Evolutionary conservation across 805 yeast genomes (phyloP).

Genomic region (Yamadazyma phyllophila): DNA sequence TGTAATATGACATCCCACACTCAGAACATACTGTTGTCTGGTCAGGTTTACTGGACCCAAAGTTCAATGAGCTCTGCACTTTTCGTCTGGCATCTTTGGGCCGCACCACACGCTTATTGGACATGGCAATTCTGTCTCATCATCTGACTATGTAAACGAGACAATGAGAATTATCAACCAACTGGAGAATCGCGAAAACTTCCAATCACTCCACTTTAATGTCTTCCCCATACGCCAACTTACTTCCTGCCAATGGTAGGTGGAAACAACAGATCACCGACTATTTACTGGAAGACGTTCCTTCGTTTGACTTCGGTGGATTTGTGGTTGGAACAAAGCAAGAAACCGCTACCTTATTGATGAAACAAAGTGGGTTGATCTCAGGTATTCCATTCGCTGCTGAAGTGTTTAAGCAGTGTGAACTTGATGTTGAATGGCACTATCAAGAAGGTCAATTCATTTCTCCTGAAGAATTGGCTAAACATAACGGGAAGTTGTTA

Average conservation of each 20-base stretch:
- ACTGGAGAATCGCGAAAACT: slow-evolving; percentile 2
- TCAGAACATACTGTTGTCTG: slow-evolving; percentile 36
- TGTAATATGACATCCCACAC: slow-evolving; percentile 55
- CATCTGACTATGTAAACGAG: no score
- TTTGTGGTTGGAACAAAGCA: slow-evolving; percentile 80
- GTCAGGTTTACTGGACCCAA: slow-evolving; percentile 7
- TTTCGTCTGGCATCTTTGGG: slow-evolving; percentile 1
- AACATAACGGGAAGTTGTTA: slow-evolving; percentile 51
- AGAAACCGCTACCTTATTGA: slow-evolving; percentile 73
- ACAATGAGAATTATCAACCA: no score
- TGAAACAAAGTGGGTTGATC: slow-evolving; percentile 77
- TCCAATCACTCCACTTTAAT: slow-evolving; percentile 1
- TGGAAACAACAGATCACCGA: slow-evolving; percentile 80
- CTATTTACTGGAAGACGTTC: slow-evolving; percentile 86
- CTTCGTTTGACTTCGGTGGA: slow-evolving; percentile 93
- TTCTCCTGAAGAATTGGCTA: slow-evolving; percentile 41
- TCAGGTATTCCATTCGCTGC: slow-evolving; percentile 88
- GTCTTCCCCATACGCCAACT: slow-evolving; percentile 29
- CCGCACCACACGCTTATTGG: no score
- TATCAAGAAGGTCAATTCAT: slow-evolving; percentile 62
- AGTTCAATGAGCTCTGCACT: slow-evolving; percentile 19
- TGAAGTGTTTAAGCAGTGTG: slow-evolving; percentile 79
- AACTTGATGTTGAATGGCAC: slow-evolving; percentile 69
- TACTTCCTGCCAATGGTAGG: slow-evolving; percentile 70
- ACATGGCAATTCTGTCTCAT: no score